These are phyloP conservation scores for Tolypocladium tropicale DNA, from an alignment of 2,329 filamentous ascomycete genomes.

Conservation along the genomic window DNA sequence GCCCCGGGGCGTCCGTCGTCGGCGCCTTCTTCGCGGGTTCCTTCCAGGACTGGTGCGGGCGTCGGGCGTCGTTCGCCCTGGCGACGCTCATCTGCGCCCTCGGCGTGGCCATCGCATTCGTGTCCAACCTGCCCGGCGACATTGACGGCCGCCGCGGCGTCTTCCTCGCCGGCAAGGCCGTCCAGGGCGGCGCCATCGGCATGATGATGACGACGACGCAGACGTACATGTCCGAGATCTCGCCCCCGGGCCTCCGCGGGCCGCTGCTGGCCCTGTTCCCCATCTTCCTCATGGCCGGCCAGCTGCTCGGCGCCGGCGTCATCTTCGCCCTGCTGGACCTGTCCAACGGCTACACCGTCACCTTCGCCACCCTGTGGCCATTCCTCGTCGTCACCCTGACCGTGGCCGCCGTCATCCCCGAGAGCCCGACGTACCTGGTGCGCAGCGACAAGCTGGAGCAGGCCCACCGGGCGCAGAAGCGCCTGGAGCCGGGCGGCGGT, in stretches of 20 bases:
- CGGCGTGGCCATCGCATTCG: conserved; percentile 21
- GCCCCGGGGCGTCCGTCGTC: conserved; percentile 25
- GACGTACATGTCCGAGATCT: conserved; percentile 41
- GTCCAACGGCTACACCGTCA: conserved; percentile 25
- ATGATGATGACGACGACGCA: conserved; percentile 30
- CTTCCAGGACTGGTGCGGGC: conserved; percentile 28
- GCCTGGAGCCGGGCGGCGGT: conserved; percentile 7
- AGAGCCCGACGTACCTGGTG: conserved; percentile 39
- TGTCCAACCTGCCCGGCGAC: conserved; percentile 9
- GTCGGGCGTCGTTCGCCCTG: conserved; percentile 22
- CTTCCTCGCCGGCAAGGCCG: conserved; percentile 34
- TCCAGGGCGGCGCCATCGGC: conserved; percentile 34
- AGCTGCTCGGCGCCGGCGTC: conserved; percentile 33
- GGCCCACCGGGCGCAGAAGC: conserved; percentile 33
- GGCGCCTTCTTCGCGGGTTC: conserved; percentile 26
- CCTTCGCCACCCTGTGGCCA: conserved; percentile 33
- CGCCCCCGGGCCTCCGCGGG: conserved; percentile 33
- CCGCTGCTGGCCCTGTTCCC: conserved; percentile 38
- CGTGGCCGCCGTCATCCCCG: conserved; percentile 34
- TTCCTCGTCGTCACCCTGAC: conserved; percentile 30
- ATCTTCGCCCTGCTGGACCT: conserved; percentile 22
- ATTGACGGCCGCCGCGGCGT: conserved; percentile 20
- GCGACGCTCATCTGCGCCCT: conserved; percentile 25
- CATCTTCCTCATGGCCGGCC: conserved; percentile 36
- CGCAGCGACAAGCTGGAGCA: conserved; percentile 26